Percentiles rank a stretch among this genome's conserved stretches.
These are phyloP conservation scores for Neoboletus subvelutipes DNA, from an alignment of 768 basidiomycete genomes.

Conservation along the genomic window DNA sequence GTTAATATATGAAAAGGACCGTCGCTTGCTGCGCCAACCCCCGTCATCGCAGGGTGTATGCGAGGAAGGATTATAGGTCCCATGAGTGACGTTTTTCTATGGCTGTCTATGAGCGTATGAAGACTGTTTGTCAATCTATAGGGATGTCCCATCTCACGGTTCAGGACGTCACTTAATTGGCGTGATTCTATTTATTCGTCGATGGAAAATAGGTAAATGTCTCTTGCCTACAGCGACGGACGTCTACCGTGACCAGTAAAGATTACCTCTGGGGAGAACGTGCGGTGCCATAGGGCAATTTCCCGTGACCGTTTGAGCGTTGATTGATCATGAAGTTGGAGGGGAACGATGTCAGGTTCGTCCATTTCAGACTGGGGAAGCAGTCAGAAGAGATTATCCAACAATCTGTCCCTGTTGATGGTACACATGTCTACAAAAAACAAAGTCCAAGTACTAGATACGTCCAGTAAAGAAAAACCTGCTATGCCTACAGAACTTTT, in stretches of 20 bases:
- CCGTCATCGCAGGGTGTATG: not conserved
- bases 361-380: not conserved
- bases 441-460: conserved; percentile 5
- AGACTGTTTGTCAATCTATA: not conserved
- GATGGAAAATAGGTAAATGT: not conserved
- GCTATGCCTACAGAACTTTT: conserved; percentile 19
- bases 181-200: not conserved
- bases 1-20: too few species aligned
- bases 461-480: conserved; percentile 15
- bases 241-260: not conserved
- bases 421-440: not conserved
- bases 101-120: not conserved
- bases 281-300: not conserved
- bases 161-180: not conserved
- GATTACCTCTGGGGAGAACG: not conserved
- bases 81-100: not conserved
- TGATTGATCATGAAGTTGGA: not conserved
- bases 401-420: not conserved
- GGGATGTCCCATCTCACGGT: not conserved
- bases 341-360: not conserved
- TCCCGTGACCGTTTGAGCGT: not conserved
- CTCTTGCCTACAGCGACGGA: not conserved
- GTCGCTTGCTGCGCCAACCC: not conserved
- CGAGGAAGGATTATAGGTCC: not conserved
- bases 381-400: not conserved